Conservation (phyloP, 1,284 basidiomycete genomes). For the Somion occarium region DNA sequence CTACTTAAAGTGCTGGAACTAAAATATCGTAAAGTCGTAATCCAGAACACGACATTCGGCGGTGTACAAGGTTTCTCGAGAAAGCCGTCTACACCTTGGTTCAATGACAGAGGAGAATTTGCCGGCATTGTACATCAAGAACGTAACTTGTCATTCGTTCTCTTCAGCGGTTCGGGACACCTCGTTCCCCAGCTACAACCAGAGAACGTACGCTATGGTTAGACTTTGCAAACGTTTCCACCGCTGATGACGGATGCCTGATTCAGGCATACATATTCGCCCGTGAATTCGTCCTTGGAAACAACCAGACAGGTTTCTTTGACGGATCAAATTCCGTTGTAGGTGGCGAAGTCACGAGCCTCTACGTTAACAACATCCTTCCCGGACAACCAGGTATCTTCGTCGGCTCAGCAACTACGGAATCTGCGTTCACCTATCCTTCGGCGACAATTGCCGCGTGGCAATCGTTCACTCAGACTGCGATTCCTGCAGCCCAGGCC, state of each 20-base stretch:
- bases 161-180: conserved; percentile 56
- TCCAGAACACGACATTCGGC: conserved; percentile 76
- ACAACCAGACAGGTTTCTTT: conserved; percentile 21
- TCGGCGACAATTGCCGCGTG: conserved; percentile 50
- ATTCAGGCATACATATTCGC: conserved; percentile 19
- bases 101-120: conserved; percentile 50
- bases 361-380: conserved; percentile 2
- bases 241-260: background rate
- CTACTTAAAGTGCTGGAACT: background rate
- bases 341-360: conserved; percentile 17
- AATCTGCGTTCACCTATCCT: conserved; percentile 19
- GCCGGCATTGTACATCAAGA: conserved; percentile 72
- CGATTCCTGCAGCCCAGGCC: conserved; percentile 12
- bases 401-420: conserved; percentile 19
- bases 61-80: conserved; percentile 68
- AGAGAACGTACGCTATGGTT: conserved; percentile 41
- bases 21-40: conserved; percentile 40
- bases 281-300: conserved; percentile 21
- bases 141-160: conserved; percentile 59
- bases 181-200: conserved; percentile 48
- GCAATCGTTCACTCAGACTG: conserved; percentile 32
- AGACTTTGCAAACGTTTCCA: background rate
- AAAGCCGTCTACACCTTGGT: conserved; percentile 63
- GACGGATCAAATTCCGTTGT: conserved; percentile 13
- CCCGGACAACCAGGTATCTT: conserved; percentile 17